Percentiles rank a stretch among this genome's conserved stretches.
Conservation (phyloP, 1,284 basidiomycete genomes). For the Macrocybe sp. region DNA sequence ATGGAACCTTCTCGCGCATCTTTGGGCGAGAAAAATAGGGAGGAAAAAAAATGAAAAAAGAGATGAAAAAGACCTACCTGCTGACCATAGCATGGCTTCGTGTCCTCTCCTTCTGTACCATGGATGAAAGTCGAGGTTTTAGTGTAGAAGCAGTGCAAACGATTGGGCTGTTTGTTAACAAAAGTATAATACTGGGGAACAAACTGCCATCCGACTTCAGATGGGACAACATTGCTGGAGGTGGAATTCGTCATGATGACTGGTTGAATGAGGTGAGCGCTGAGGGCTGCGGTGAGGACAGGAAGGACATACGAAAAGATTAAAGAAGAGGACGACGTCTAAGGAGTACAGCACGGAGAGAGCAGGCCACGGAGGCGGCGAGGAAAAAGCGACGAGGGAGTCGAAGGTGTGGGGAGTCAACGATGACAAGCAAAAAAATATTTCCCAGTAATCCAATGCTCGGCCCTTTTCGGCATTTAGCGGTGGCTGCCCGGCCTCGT, state of each 20-base stretch:
- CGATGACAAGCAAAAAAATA: conserved; percentile 19
- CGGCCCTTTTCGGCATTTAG: conserved; percentile 11
- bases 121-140: conserved; percentile 97
- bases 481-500: conserved; percentile 4
- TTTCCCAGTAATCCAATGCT: conserved; percentile 11
- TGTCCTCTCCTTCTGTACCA: conserved; percentile 93
- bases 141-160: conserved; percentile 98
- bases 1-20: too few relatives aligned
- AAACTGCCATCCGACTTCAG: conserved; percentile 95
- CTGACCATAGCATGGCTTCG: conserved; percentile 86
- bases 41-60: conserved; percentile 5
- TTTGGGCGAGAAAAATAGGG: conserved; percentile 2
- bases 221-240: conserved; percentile 57
- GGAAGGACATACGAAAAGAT: conserved; percentile 24
- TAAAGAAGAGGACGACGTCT: conserved; percentile 19
- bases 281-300: too few relatives aligned
- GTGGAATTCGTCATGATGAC: conserved; percentile 32
- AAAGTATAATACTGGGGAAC: conserved; percentile 96
- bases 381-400: conserved; percentile 3
- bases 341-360: conserved; percentile 25
- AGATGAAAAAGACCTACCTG: conserved; percentile 48
- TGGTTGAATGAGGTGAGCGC: not conserved
- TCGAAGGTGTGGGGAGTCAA: conserved; percentile 9
- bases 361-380: conserved; percentile 1
- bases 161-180: conserved; percentile 95